A percentile compares a stretch with the other conserved stretches of the same genome.
Evolutionary conservation across 495 filamentous ascomycete species (phyloP).

Genomic region (Melanomma pulvis-pyrius): DNA sequence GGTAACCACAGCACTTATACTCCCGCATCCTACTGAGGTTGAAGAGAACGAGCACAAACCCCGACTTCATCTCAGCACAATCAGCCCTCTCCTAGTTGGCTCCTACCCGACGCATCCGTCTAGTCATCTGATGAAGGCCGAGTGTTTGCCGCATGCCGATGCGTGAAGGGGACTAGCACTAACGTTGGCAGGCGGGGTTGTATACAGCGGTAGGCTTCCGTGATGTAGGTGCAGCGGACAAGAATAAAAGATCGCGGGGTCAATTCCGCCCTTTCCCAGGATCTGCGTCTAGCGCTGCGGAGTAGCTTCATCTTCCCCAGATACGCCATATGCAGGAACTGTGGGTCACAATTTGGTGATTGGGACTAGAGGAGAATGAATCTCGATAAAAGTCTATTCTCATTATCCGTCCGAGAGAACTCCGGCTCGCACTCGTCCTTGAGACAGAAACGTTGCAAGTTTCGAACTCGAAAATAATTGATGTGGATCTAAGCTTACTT

Average conservation of each 20-base stretch:
- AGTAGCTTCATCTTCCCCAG: constrained; percentile 3
- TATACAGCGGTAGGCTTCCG: constrained; percentile 5
- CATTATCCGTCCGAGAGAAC: background rate
- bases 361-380: background rate
- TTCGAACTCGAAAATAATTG: too few relatives aligned
- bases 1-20: background rate
- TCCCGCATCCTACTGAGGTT: background rate
- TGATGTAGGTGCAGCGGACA: background rate
- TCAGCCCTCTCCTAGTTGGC: background rate
- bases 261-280: background rate
- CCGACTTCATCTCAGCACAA: background rate
- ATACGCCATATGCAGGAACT: too few relatives aligned
- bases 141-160: background rate
- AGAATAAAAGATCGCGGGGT: background rate
- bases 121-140: constrained; percentile 2
- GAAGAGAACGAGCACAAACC: background rate
- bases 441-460: too few relatives aligned
- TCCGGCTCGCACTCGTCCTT: too few relatives aligned
- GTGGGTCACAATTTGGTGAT: too few relatives aligned
- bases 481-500: too few relatives aligned
- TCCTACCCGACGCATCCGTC: background rate
- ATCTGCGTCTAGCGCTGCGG: background rate
- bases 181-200: background rate
- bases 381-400: background rate
- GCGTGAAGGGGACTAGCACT: background rate